Conservation (phyloP, 345 rosid species). For the Clausena lansium region DNA sequence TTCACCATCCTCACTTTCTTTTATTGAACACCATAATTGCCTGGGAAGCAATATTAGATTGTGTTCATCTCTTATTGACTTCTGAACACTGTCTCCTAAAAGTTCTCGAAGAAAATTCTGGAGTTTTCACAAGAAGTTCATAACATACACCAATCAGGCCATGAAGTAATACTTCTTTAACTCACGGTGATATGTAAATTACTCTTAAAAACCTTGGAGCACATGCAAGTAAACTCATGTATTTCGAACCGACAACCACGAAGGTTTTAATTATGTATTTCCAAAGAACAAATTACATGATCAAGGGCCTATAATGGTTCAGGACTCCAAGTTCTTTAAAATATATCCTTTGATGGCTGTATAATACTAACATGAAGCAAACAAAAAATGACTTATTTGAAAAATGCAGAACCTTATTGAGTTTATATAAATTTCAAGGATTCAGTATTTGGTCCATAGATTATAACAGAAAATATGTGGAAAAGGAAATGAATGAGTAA, state of each 20-base stretch:
- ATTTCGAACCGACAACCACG: neutral
- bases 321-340: neutral
- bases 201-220: neutral
- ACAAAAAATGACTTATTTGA: neutral
- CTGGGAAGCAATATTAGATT: slow-evolving; percentile 68
- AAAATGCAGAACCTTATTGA: neutral
- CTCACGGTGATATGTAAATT: neutral
- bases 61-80: slow-evolving; percentile 49
- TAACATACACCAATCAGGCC: neutral
- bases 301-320: neutral
- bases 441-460: neutral
- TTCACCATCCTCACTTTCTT: slow-evolving; percentile 40
- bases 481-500: neutral
- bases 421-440: neutral
- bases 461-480: neutral
- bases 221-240: neutral
- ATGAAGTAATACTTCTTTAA: neutral
- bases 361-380: neutral
- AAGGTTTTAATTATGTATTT: neutral
- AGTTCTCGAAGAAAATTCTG: slow-evolving; percentile 50
- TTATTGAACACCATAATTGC: slow-evolving; percentile 68
- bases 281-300: neutral
- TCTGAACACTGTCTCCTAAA: slow-evolving; percentile 34
- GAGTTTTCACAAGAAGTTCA: slow-evolving; percentile 12
- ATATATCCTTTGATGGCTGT: neutral